These are phyloP conservation scores for Neofusicoccum umdonicola DNA, from an alignment of 2,329 filamentous ascomycete species.

Conservation along the genomic window DNA sequence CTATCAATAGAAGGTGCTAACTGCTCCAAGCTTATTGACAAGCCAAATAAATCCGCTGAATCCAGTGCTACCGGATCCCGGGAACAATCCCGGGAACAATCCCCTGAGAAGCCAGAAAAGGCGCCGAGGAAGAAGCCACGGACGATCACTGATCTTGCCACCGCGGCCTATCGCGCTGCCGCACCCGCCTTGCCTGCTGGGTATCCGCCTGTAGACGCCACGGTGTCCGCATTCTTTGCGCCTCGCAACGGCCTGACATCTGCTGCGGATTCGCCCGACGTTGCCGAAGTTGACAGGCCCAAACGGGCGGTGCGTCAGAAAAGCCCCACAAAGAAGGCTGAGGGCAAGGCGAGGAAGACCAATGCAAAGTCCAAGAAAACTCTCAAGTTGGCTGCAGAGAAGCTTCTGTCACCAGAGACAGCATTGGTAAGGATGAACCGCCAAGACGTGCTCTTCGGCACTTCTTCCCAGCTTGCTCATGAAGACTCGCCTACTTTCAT, in stretches of 20 bases:
- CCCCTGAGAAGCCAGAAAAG: conserved; percentile 22
- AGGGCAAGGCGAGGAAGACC: conserved; percentile 16
- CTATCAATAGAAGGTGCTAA: not conserved
- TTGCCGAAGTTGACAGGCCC: conserved; percentile 19
- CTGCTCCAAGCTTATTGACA: not conserved
- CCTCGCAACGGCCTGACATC: conserved; percentile 17
- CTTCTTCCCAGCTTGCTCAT: conserved; percentile 39
- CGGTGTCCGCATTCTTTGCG: conserved; percentile 27
- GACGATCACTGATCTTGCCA: conserved; percentile 41
- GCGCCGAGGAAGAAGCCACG: conserved; percentile 37
- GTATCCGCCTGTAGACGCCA: conserved; percentile 11
- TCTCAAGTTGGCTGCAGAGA: conserved; percentile 30
- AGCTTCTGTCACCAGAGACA: conserved; percentile 36
- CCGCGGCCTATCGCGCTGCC: conserved; percentile 30
- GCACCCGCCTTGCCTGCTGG: conserved; percentile 22
- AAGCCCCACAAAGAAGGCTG: conserved; percentile 22
- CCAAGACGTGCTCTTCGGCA: conserved; percentile 41
- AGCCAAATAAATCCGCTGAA: not conserved
- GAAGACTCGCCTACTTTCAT: conserved; percentile 38
- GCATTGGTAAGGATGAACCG: conserved; percentile 27
- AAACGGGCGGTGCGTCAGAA: conserved; percentile 6
- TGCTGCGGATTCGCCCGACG: conserved; percentile 17
- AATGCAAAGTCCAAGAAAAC: conserved; percentile 29
- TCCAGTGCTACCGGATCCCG: too few relatives aligned
- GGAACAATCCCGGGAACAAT: too few relatives aligned